Conservation (phyloP, 2,329 filamentous ascomycete genomes). For the Pseudonectria foliicola region DNA sequence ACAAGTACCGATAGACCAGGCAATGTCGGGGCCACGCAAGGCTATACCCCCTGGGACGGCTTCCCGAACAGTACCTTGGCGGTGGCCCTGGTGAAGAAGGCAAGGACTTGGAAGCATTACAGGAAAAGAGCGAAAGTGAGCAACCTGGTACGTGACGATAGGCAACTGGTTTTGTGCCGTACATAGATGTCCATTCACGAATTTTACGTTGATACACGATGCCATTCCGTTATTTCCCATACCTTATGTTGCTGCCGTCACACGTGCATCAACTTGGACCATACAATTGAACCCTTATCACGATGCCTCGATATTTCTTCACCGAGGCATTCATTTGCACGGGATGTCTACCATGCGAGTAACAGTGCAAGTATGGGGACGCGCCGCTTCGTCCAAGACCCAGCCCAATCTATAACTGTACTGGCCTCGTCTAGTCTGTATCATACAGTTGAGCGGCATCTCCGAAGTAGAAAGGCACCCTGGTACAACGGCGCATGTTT, state of each 20-base stretch:
- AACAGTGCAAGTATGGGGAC: not conserved
- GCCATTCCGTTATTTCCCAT: not conserved
- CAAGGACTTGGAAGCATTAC: no score
- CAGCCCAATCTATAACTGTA: slow-evolving; percentile 17
- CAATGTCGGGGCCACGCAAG: not conserved
- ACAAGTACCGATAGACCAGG: slow-evolving; percentile 54
- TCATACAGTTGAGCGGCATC: slow-evolving; percentile 24
- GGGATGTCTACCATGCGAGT: no score
- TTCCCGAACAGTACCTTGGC: slow-evolving; percentile 3
- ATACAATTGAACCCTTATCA: no score
- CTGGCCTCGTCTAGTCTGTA: slow-evolving; percentile 24
- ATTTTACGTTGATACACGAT: slow-evolving; percentile 3
- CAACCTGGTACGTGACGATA: no score
- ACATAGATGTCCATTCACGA: slow-evolving; percentile 4
- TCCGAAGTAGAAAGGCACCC: no score
- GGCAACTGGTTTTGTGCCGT: slow-evolving; percentile 1
- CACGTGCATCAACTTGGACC: no score
- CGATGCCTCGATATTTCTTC: no score
- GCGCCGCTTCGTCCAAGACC: slow-evolving; percentile 9
- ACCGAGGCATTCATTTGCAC: no score
- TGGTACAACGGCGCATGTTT: no score
- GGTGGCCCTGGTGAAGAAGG: not conserved
- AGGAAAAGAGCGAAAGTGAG: not conserved
- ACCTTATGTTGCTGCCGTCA: no score
- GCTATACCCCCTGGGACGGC: no score